These are phyloP conservation scores for Conringia planisiliqua DNA, from an alignment of 345 rosid species.

Conservation along the genomic window DNA sequence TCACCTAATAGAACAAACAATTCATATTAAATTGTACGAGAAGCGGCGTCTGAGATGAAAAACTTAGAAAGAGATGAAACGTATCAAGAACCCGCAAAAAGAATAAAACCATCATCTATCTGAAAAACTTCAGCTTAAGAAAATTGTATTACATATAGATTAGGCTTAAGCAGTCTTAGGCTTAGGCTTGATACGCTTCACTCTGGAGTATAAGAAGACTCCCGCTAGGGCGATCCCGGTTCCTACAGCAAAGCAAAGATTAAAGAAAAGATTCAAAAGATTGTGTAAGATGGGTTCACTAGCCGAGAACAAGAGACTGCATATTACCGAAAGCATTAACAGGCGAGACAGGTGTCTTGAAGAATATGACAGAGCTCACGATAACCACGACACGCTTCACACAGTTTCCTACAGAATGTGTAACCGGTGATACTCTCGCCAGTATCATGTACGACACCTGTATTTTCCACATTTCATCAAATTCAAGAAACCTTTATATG, in stretches of 20 bases:
- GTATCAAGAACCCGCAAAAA: constrained; percentile 19
- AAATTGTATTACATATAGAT: constrained; percentile 1
- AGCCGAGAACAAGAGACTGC: background rate
- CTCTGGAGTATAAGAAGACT: constrained; percentile 92
- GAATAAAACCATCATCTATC: constrained; percentile 24
- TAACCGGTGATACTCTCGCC: constrained; percentile 95
- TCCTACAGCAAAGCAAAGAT: constrained; percentile 44
- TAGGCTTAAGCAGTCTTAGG: constrained; percentile 57
- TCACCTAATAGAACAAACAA: background rate
- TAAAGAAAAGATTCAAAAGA: constrained; percentile 19
- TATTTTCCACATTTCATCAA: background rate
- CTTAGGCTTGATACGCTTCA: constrained; percentile 89
- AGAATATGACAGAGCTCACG: constrained; percentile 96
- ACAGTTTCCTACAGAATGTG: constrained; percentile 97
- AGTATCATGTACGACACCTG: constrained; percentile 97
- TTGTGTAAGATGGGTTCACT: background rate
- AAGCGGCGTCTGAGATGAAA: background rate
- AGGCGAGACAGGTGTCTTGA: constrained; percentile 74
- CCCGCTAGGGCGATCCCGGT: constrained; percentile 95
- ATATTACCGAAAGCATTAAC: constrained; percentile 77
- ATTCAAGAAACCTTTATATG: background rate
- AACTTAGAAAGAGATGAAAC: constrained; percentile 12
- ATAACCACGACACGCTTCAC: constrained; percentile 99
- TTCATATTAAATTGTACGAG: background rate
- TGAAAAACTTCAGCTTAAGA: constrained; percentile 19